Evolutionary conservation across 768 basidiomycete species (phyloP).

Genomic region (Amyloporia xantha): DNA sequence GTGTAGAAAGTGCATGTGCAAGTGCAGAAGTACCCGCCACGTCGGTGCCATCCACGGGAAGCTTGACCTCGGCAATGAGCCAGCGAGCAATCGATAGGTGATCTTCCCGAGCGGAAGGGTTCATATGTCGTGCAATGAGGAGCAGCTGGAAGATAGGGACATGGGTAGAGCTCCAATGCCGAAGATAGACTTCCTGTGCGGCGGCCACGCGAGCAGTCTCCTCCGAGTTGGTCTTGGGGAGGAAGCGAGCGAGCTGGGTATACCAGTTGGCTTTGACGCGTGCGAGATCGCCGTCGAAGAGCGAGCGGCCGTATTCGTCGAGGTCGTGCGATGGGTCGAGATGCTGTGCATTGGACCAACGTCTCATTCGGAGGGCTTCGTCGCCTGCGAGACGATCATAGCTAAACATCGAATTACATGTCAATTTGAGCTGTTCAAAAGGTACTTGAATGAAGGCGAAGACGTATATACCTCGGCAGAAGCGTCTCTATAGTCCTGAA

Average conservation of each 20-base stretch:
- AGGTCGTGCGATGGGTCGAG: slow-evolving; percentile 33
- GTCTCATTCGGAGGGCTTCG: slow-evolving; percentile 33
- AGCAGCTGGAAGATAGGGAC: slow-evolving; percentile 35
- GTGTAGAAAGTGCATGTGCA: slow-evolving; percentile 34
- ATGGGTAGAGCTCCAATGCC: slow-evolving; percentile 36
- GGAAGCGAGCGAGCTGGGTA: slow-evolving; percentile 14
- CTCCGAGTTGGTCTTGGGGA: background rate
- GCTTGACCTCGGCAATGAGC: slow-evolving; percentile 26
- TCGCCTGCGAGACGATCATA: slow-evolving; percentile 24
- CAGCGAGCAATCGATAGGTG: slow-evolving; percentile 30
- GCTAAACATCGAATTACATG: no score
- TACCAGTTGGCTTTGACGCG: slow-evolving; percentile 23
- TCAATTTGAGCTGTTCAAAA: no score
- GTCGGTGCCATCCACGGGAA: slow-evolving; percentile 33
- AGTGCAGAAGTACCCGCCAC: slow-evolving; percentile 36
- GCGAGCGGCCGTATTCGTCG: slow-evolving; percentile 24
- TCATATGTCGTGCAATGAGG: slow-evolving; percentile 25
- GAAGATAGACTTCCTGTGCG: slow-evolving; percentile 23
- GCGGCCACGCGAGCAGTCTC: slow-evolving; percentile 16
- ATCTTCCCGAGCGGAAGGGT: slow-evolving; percentile 14
- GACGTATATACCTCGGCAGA: no score
- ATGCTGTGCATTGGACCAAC: slow-evolving; percentile 27
- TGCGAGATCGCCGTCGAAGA: slow-evolving; percentile 23
- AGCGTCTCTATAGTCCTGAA: no score
- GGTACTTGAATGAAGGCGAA: no score